These are phyloP conservation scores for Candida sakaeoensis DNA, from an alignment of 805 yeast genomes.

Conservation along the genomic window DNA sequence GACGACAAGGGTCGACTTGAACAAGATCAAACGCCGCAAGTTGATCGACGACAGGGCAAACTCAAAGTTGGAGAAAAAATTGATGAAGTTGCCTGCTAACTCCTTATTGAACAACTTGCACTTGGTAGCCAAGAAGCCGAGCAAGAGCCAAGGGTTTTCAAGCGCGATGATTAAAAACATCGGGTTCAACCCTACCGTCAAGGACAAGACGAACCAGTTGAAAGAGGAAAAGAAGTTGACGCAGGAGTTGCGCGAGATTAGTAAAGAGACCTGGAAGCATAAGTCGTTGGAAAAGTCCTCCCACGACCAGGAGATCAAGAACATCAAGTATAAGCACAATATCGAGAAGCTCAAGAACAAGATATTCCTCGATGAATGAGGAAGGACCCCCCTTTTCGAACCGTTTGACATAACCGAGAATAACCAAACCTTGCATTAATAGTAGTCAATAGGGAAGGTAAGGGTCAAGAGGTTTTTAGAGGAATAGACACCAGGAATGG, in stretches of 20 bases:
- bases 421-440: no score
- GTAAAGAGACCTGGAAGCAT: constrained; percentile 14
- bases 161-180: constrained; percentile 35
- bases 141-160: constrained; percentile 27
- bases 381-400: no score
- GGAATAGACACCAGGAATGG: no score
- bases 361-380: neutral
- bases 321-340: constrained; percentile 12
- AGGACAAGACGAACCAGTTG: neutral
- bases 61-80: constrained; percentile 34
- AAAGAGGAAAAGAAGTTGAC: constrained; percentile 9
- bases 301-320: constrained; percentile 15
- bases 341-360: neutral
- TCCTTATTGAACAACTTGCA: constrained; percentile 6
- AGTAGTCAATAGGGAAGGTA: no score
- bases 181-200: constrained; percentile 51
- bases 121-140: neutral
- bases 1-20: constrained; percentile 43
- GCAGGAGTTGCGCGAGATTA: constrained; percentile 21
- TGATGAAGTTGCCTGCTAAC: constrained; percentile 13
- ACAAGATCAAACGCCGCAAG: constrained; percentile 35
- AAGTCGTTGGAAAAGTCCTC: constrained; percentile 16
- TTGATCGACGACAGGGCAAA: constrained; percentile 25
- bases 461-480: no score
- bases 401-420: no score